phyloP scores from a whole-genome alignment of 306 rosid genomes.

The Medicago lupulina region DNA sequence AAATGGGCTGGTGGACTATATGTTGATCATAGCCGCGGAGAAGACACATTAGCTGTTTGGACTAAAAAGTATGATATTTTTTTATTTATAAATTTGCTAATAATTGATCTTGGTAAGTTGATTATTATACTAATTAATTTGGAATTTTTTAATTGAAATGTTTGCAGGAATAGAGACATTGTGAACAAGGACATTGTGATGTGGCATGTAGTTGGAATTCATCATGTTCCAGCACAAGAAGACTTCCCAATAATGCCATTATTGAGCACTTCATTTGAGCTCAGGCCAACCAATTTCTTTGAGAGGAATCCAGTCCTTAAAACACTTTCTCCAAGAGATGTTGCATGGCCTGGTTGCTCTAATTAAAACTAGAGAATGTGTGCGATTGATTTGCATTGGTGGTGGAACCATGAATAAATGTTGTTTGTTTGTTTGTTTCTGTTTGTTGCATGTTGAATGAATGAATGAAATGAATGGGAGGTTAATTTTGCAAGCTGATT shows the following conservation, averaged over 20 bases:
- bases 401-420: not conserved
- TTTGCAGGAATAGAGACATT: constrained; percentile 53
- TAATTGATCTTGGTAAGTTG: not conserved
- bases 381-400: not conserved
- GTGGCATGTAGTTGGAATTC: constrained; percentile 71
- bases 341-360: constrained; percentile 22
- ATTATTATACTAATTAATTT: not conserved
- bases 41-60: constrained; percentile 60
- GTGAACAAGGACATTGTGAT: constrained; percentile 54
- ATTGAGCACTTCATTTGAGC: constrained; percentile 52
- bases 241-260: constrained; percentile 70
- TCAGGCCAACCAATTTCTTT: constrained; percentile 65
- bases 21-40: constrained; percentile 63
- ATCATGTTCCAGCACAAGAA: constrained; percentile 72
- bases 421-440: not conserved
- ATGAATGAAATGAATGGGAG: not conserved
- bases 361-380: not conserved
- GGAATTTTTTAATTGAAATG: not conserved
- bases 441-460: too few species aligned
- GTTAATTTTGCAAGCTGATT: not conserved
- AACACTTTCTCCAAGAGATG: constrained; percentile 22
- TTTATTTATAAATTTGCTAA: not conserved
- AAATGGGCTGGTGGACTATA: constrained; percentile 67
- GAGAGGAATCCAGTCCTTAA: constrained; percentile 63
- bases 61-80: constrained; percentile 36